A percentile compares a stretch with the other conserved stretches of the same genome.
phyloP scores from a whole-genome alignment of 495 filamentous ascomycete genomes.

The Penicillium canariense region DNA sequence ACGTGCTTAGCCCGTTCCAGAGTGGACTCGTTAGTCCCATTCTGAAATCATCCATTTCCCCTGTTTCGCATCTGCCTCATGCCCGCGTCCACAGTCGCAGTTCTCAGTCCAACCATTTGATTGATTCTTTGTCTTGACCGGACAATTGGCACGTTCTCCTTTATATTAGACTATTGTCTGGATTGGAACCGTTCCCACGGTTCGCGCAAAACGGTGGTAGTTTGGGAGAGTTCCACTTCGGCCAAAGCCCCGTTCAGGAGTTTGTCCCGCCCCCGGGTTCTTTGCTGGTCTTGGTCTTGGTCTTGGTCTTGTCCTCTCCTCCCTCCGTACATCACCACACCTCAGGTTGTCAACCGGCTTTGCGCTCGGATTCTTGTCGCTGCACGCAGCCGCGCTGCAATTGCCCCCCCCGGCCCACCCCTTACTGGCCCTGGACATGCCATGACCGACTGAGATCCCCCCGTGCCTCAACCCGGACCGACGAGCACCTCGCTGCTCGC shows the following conservation, averaged over 20 bases:
- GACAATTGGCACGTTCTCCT: too few relatives aligned
- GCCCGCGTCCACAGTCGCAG: background rate
- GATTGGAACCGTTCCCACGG: constrained; percentile 1
- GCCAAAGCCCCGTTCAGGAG: constrained; percentile 21
- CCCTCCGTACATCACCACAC: background rate
- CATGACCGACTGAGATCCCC: constrained; percentile 17
- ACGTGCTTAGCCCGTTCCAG: too few relatives aligned
- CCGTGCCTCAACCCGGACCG: constrained; percentile 7
- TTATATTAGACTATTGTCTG: too few relatives aligned
- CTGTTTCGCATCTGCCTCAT: constrained; percentile 1
- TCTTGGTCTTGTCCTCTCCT: background rate
- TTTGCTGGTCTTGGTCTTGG: background rate
- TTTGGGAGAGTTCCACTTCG: constrained; percentile 8
- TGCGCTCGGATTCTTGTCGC: background rate
- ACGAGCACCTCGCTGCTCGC: constrained; percentile 4
- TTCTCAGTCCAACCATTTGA: background rate
- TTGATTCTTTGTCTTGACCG: too few relatives aligned
- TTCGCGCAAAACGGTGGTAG: background rate
- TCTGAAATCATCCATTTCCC: too few relatives aligned
- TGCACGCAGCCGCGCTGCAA: constrained; percentile 10
- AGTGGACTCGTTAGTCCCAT: too few relatives aligned
- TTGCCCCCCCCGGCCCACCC: constrained; percentile 2
- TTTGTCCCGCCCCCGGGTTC: constrained; percentile 24
- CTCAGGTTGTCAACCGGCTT: background rate
- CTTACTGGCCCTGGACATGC: constrained; percentile 16